phyloP scores from a whole-genome alignment of 1,139 yeast genomes.

The Lodderomyces oxycetoniae region DNA sequence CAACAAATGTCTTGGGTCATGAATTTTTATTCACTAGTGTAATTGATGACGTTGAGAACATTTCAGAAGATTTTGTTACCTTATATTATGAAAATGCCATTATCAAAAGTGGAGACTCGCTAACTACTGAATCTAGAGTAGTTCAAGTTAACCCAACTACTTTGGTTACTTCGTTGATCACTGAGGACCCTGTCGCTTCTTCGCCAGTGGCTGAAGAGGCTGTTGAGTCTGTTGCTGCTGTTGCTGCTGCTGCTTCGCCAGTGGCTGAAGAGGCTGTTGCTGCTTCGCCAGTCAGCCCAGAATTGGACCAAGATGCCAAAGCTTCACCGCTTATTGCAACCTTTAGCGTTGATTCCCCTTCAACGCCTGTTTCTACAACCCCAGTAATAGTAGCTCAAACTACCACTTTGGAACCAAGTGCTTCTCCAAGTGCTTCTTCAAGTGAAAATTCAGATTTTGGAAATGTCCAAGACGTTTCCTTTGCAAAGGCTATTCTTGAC shows the following conservation, averaged over 20 bases:
- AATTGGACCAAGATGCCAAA: slow-evolving; percentile 8
- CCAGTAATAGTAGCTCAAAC: slow-evolving; percentile 6
- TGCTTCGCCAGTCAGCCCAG: not conserved
- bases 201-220: slow-evolving; percentile 8
- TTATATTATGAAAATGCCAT: slow-evolving; percentile 8
- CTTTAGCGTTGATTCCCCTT: slow-evolving; percentile 4
- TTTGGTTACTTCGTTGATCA: slow-evolving; percentile 8
- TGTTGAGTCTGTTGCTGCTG: not conserved
- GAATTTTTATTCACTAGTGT: slow-evolving; percentile 12
- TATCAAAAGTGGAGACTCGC: slow-evolving; percentile 9
- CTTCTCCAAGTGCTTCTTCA: slow-evolving; percentile 7
- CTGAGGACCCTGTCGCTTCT: slow-evolving; percentile 9
- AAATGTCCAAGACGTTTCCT: slow-evolving; percentile 10
- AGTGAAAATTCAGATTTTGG: slow-evolving; percentile 9
- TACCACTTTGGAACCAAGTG: slow-evolving; percentile 9
- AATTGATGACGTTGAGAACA: slow-evolving; percentile 3
- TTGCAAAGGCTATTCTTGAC: slow-evolving; percentile 32
- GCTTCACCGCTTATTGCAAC: slow-evolving; percentile 12
- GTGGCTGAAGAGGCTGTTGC: too few relatives aligned
- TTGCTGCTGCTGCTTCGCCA: not conserved
- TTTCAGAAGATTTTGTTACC: slow-evolving; percentile 3
- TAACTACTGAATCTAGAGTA: slow-evolving; percentile 9
- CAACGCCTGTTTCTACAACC: slow-evolving; percentile 9
- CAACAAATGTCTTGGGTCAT: slow-evolving; percentile 11
- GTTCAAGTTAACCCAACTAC: slow-evolving; percentile 11